Base-by-base conservation (phyloP, 192 early-diverging fungal species). In the Coemansia sp. region DNA sequence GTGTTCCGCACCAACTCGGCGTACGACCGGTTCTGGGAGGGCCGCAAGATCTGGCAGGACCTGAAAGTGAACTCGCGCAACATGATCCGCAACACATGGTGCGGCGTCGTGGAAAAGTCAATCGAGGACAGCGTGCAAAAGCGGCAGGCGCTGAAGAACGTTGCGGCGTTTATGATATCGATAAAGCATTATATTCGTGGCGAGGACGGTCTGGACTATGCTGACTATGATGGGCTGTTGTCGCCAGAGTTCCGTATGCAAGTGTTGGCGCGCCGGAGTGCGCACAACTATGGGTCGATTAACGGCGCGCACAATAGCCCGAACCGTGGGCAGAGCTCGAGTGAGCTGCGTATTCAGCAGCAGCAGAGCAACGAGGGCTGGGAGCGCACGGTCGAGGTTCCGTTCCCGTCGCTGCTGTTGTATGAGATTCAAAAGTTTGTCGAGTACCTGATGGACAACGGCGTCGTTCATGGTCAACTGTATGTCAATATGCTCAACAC, bases 21-120 rank as follows among this genome's bases (percentile, higher is more conserved):
- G 19, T 90, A 90, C 60, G 86, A 89, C 63, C 82, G 93, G 24
- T 95, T 87, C 81, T 94, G 87, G 87, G 95, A 95, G 79, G 95
- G 92, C 17, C 86, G 95, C 47, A 84, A 88, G 65, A 65, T 87
- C 17, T 98, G 93, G 93, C 86, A 85, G 32, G 83, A 85, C 12
- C 70, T 94, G 63, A 82, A 84, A 27, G 82, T 86, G 23, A 76
- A 83, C 22, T 82, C 92, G 50, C 88, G 94, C 45, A 91, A 88
- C 81, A 61, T 94, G 52, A 83, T 93, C 3, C 89, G 95, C 37
- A 70, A 84, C 49, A 78, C 91, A 56, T 95, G 92, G 92, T 83
- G 92, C 52, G 70, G 83, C n/a, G 72, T 85, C 7, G 60, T 63
- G 43, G 84, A 90, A 55, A 76, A 78, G 55, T 76, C 78, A 8